Base-by-base conservation (phyloP, 192 early-diverging fungal species). In the Lunasporangiospora selenospora region DNA sequence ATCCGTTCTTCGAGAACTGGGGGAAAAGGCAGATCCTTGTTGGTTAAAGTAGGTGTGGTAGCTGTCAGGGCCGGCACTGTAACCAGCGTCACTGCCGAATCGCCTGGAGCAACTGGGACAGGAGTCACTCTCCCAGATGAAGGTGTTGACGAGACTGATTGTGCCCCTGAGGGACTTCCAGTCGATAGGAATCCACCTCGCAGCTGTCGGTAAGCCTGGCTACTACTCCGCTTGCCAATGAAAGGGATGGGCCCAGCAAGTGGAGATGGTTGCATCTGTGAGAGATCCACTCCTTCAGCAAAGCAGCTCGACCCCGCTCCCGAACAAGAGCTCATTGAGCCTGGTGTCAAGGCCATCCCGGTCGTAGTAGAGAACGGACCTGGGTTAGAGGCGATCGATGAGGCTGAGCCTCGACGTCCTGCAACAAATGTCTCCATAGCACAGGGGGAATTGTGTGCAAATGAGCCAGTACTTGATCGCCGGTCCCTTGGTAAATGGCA, bases 381-480 rank as follows among this genome's bases (percentile, higher is more conserved):
- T 23, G 34, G 43, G 27, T 27, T 39, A 9, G 67, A 71, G 1
- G 45, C 29, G 13, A 44, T 49, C 4, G 69, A 73, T 2, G 69
- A 73, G 1, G 60, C 69, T 7, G 69, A 73, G 6, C 69, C 69
- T 16, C 69, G 69, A 42, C 69, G 59, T 34, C 39, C 62, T 6
- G 69, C 69, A 6, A 73, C 69, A 53, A 73, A 73, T 16, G 69
- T 31, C 41, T 58, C 69, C 69, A 73, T 73, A 2, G 37, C 58
- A 30, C 69, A 73, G 11, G 69, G 53, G 0, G 69, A 73, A 12
- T 26, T 9, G 37, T 45, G 44, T 8, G 29, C 48, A 54, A 73
- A 47, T 11, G 69, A 73, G 19, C 69, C 69, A 2, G 69, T 73
- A 19, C 69, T 73, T 6, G 69, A 73, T 0, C 69, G 53, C 6